phyloP scores from a whole-genome alignment of 495 filamentous ascomycete genomes.

The Penicillium waksmanii region DNA sequence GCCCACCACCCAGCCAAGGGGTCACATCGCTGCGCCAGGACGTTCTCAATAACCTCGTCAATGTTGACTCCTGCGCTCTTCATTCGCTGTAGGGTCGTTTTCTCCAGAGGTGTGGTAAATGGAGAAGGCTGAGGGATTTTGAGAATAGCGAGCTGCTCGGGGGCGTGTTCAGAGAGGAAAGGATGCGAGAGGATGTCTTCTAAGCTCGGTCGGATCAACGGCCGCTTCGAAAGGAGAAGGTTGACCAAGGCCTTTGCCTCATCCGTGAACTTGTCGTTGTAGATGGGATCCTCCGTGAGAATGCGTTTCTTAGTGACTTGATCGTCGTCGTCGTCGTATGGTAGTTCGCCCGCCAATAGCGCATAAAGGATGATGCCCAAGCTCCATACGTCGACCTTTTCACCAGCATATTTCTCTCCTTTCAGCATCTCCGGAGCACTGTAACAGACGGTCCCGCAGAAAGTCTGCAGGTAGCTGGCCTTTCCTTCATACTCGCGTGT shows the following conservation, averaged over 20 bases:
- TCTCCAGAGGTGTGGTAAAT: slow-evolving; percentile 87
- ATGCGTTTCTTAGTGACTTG: slow-evolving; percentile 83
- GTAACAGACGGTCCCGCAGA: slow-evolving; percentile 97
- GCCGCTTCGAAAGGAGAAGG: slow-evolving; percentile 82
- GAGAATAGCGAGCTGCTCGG: slow-evolving; percentile 87
- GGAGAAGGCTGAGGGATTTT: slow-evolving; percentile 81
- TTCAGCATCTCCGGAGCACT: slow-evolving; percentile 98
- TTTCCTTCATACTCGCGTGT: slow-evolving; percentile 97
- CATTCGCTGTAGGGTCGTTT: slow-evolving; percentile 91
- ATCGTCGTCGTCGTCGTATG: slow-evolving; percentile 95
- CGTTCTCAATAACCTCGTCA: slow-evolving; percentile 91
- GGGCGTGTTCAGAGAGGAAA: slow-evolving; percentile 86
- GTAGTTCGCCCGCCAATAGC: slow-evolving; percentile 86
- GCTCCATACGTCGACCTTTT: slow-evolving; percentile 99
- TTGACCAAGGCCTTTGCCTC: slow-evolving; percentile 78
- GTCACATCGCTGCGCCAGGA: slow-evolving; percentile 87
- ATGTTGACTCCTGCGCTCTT: slow-evolving; percentile 93
- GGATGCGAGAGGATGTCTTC: slow-evolving; percentile 88
- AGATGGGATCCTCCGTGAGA: slow-evolving; percentile 79
- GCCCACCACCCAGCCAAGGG: slow-evolving; percentile 95
- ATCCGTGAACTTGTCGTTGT: slow-evolving; percentile 75
- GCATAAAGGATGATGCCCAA: slow-evolving; percentile 95
- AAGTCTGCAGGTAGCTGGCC: slow-evolving; percentile 93
- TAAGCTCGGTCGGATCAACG: slow-evolving; percentile 78
- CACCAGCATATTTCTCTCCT: slow-evolving; percentile 95